Evolutionary conservation across 2,329 filamentous ascomycete genomes (phyloP).

Genomic region (Chaetomium sp.): DNA sequence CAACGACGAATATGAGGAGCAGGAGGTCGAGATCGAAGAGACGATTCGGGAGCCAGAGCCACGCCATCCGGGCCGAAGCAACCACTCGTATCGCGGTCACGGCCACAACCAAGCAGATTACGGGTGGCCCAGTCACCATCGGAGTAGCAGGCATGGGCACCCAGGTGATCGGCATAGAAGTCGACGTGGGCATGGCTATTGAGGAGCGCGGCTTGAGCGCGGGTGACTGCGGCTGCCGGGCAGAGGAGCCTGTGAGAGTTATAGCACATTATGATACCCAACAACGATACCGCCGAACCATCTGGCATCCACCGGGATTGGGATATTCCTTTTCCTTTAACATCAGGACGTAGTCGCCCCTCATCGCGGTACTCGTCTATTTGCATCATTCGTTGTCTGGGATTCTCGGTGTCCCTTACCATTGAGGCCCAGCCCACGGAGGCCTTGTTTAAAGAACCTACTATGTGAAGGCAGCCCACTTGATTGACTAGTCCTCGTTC

Average conservation of each 20-base stretch:
- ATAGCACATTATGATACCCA: conserved; percentile 16
- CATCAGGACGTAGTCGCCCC: not conserved
- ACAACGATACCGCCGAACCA: not conserved
- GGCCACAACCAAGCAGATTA: conserved; percentile 30
- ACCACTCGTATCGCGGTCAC: conserved; percentile 27
- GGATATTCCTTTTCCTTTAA: not conserved
- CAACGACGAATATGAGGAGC: conserved; percentile 73
- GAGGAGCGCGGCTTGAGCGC: not conserved
- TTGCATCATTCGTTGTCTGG: not conserved
- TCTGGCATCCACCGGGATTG: not conserved
- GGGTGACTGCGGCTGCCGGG: not conserved
- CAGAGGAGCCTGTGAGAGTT: not conserved
- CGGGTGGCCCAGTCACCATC: conserved; percentile 33
- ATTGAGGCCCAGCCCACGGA: not conserved
- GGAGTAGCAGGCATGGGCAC: conserved; percentile 29
- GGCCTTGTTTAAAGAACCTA: not conserved
- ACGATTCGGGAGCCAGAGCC: conserved; percentile 45
- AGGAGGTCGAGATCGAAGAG: conserved; percentile 77
- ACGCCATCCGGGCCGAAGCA: conserved; percentile 24
- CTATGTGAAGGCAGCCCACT: too few species aligned
- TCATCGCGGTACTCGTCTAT: not conserved
- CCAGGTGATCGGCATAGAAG: conserved; percentile 32
- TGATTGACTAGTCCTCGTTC: not conserved
- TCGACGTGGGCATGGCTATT: conserved; percentile 29
- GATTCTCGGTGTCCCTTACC: not conserved